Evolutionary conservation across 352 stramenopile species (phyloP).

Genomic region (Blastocystis hominis): DNA sequence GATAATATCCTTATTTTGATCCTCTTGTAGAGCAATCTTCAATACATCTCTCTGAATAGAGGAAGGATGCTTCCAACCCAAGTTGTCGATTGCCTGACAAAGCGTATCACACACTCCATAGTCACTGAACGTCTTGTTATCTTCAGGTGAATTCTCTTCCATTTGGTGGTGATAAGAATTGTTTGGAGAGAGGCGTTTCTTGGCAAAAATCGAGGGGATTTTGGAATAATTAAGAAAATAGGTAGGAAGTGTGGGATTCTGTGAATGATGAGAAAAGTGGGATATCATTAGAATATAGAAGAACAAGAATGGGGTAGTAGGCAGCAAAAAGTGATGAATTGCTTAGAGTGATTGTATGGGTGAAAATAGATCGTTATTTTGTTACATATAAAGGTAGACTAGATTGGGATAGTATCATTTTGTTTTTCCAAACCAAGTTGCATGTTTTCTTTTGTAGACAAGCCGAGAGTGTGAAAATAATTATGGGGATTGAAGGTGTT

Average conservation of each 20-base stretch:
- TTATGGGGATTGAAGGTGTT: too few species aligned
- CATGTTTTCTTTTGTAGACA: too few species aligned
- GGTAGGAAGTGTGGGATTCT: background rate
- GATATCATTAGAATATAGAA: background rate
- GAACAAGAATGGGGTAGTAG: background rate
- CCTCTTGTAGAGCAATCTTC: slow-evolving; percentile 67
- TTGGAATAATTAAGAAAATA: background rate
- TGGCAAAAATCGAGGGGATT: background rate
- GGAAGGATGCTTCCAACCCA: slow-evolving; percentile 83
- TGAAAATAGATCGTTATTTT: too few species aligned
- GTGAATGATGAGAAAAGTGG: background rate
- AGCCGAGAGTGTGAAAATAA: too few species aligned
- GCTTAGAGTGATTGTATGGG: too few species aligned
- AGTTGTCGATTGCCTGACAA: slow-evolving; percentile 76
- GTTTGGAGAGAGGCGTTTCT: background rate
- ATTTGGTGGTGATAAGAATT: background rate
- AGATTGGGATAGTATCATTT: too few species aligned
- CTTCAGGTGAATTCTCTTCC: background rate
- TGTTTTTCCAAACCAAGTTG: too few species aligned
- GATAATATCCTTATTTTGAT: slow-evolving; percentile 85
- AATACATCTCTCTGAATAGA: slow-evolving; percentile 87
- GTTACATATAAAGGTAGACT: too few species aligned
- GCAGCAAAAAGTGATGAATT: background rate
- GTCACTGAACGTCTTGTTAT: slow-evolving; percentile 70
- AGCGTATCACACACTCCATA: slow-evolving; percentile 80